A percentile compares a stretch with the other conserved stretches of the same genome.
Evolutionary conservation across 345 rosid genomes (phyloP).

Genomic region (Arabidopsis arenosa): DNA sequence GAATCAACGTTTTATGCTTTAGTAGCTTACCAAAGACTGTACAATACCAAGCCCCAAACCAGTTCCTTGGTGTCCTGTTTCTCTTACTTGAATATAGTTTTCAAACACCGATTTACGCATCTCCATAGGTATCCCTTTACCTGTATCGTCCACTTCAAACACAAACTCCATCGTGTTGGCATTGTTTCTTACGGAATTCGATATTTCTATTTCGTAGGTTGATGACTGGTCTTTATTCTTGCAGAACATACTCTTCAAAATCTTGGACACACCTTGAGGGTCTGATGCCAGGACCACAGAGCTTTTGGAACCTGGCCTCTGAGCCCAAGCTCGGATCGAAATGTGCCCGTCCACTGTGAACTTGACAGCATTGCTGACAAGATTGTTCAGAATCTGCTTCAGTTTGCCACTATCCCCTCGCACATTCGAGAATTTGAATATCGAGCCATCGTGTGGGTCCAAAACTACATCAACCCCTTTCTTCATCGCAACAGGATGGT

Average conservation of each 20-base stretch:
- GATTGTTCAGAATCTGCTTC: slow-evolving; percentile 61
- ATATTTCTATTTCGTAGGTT: slow-evolving; percentile 21
- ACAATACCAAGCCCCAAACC: slow-evolving; percentile 92
- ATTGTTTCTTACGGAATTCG: slow-evolving; percentile 38
- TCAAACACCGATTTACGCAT: slow-evolving; percentile 66
- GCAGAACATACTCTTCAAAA: slow-evolving; percentile 35
- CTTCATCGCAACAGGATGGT: no score
- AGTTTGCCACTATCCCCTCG: slow-evolving; percentile 68
- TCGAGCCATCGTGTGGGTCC: slow-evolving; percentile 51
- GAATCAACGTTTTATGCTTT: no score
- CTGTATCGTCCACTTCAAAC: slow-evolving; percentile 46
- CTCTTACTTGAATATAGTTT: slow-evolving; percentile 77
- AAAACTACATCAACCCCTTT: no score
- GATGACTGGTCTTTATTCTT: slow-evolving; percentile 41
- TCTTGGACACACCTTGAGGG: slow-evolving; percentile 17
- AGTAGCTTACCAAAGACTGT: slow-evolving; percentile 67
- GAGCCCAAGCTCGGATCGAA: slow-evolving; percentile 62
- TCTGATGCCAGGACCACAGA: slow-evolving; percentile 9
- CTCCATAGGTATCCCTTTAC: slow-evolving; percentile 69
- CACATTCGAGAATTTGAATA: slow-evolving; percentile 52
- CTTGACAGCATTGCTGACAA: slow-evolving; percentile 47
- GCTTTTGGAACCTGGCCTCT: slow-evolving; percentile 47
- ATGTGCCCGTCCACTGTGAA: slow-evolving; percentile 55
- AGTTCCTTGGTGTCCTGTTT: slow-evolving; percentile 71
- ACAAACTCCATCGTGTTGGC: slow-evolving; percentile 53